Percentiles rank a stretch among this genome's conserved stretches.
Conservation (phyloP, 768 basidiomycete species). For the Crucibulum laeve region DNA sequence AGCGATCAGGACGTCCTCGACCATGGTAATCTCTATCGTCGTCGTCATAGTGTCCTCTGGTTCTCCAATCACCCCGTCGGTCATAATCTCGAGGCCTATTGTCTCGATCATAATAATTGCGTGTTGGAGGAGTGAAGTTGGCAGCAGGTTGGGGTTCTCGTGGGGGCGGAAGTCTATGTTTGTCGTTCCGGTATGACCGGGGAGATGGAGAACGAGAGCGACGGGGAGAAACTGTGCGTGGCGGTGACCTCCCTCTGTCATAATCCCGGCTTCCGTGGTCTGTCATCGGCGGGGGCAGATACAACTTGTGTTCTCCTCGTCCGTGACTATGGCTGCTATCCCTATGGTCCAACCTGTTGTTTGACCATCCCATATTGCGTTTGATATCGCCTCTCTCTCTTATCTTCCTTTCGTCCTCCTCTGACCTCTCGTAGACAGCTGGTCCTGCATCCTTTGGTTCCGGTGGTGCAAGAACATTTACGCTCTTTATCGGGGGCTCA, state of each 20-base stretch:
- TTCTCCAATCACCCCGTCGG: conserved; percentile 12
- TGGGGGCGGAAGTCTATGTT: conserved; percentile 34
- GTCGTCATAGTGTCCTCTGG: conserved; percentile 13
- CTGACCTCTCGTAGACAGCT: conserved; percentile 32
- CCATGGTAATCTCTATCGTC: conserved; percentile 12
- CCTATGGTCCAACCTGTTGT: conserved; percentile 30
- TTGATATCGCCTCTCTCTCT: conserved; percentile 29
- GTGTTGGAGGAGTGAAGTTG: conserved; percentile 38
- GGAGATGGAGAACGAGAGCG: conserved; percentile 38
- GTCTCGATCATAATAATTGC: conserved; percentile 27
- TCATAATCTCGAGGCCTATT: conserved; percentile 24
- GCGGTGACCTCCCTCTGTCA: conserved; percentile 20
- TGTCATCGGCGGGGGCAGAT: conserved; percentile 15
- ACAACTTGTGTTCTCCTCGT: conserved; percentile 14
- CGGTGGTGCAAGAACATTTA: conserved; percentile 9
- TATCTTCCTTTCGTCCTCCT: conserved; percentile 39
- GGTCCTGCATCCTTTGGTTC: conserved; percentile 16
- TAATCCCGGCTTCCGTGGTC: conserved; percentile 19
- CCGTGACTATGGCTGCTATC: conserved; percentile 21
- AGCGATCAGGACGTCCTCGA: conserved; percentile 7
- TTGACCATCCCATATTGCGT: conserved; percentile 14
- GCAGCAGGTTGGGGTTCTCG: conserved; percentile 25
- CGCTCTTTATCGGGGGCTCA: conserved; percentile 10
- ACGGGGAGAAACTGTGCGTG: conserved; percentile 22
- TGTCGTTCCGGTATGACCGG: conserved; percentile 21